Percentiles rank a stretch among this genome's conserved stretches.
Evolutionary conservation across 2,329 filamentous ascomycete genomes (phyloP).

Genomic region (Epichloe gansuensis): DNA sequence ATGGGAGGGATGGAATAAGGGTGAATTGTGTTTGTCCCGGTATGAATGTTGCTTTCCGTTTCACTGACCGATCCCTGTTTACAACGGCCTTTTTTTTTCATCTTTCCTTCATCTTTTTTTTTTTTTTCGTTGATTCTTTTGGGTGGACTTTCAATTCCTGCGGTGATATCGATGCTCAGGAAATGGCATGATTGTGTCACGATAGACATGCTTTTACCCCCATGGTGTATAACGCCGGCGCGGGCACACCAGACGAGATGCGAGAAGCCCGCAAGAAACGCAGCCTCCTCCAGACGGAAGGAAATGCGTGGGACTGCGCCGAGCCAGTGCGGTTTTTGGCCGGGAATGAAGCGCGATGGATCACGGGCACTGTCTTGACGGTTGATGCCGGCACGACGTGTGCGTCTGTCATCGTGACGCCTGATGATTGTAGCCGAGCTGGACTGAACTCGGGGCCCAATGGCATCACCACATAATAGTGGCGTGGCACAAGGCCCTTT

Average conservation of each 20-base stretch:
- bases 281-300: conserved; percentile 29
- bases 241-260: conserved; percentile 27
- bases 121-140: too few species aligned
- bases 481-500: too few species aligned
- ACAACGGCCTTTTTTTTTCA: too few species aligned
- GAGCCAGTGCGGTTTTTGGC: conserved; percentile 27
- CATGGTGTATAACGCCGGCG: conserved; percentile 20
- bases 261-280: conserved; percentile 24
- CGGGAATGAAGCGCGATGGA: conserved; percentile 29
- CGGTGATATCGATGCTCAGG: too few species aligned
- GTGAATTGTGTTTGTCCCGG: conserved; percentile 38
- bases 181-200: background rate
- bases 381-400: conserved; percentile 17
- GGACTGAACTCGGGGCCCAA: too few species aligned
- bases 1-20: background rate
- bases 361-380: conserved; percentile 28
- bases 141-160: too few species aligned
- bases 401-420: too few species aligned
- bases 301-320: conserved; percentile 31
- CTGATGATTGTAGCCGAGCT: too few species aligned
- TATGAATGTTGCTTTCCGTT: background rate
- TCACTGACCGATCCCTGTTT: too few species aligned
- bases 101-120: too few species aligned
- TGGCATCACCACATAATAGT: too few species aligned
- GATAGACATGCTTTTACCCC: conserved; percentile 26